Base-by-base conservation (phyloP, 306 rosid species). In the Vigna trinervia region DNA sequence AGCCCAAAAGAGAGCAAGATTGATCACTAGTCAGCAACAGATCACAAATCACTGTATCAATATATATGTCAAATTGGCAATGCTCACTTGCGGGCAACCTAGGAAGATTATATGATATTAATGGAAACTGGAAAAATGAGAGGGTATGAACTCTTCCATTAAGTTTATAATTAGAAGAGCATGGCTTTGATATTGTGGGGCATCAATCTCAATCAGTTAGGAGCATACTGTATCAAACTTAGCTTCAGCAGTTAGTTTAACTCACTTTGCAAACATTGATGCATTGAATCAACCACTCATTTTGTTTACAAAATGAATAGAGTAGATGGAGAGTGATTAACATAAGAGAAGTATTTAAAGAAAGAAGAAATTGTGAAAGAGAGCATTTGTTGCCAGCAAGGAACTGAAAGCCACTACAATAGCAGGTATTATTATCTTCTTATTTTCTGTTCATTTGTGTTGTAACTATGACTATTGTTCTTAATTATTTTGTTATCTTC, bases 121-220 rank as follows among this genome's bases (percentile, higher is more conserved):
- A 66, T 52, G 57, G 74, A 65, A 64, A 38, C 20, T 38, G 26
- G 51, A 48, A 61, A 19, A 10, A 34, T 12, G 10, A 20, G 19
- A 12, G 38, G 17, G 3, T 26, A 26, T 0, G 4, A 12, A 56
- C 17, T 12, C 8, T 59, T 5, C 4, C 19, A 59, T 59, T 59
- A 12, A 28, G 17, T 59, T 59, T 61, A 46, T 32, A 32, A 19
- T 38, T 53, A 46, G 74, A 76, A 76, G 14, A 47, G 47, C 75
- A 56, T 23, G 48, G 14, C 10, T 46, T 68, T 73, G 76, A 74
- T 67, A 28, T 9, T 58, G 84, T 50, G 36, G 57, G 64, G 54
- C 52, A 43, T 73, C 48, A 19, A 74, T 81, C 76, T 74, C 48
- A 74, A 22, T 38, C 76, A 45, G 71, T 65, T 80, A 56, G 15